Evolutionary conservation across 108 stramenopile species (phyloP).

Genomic region (Pseudonitzschia delicatissima): DNA sequence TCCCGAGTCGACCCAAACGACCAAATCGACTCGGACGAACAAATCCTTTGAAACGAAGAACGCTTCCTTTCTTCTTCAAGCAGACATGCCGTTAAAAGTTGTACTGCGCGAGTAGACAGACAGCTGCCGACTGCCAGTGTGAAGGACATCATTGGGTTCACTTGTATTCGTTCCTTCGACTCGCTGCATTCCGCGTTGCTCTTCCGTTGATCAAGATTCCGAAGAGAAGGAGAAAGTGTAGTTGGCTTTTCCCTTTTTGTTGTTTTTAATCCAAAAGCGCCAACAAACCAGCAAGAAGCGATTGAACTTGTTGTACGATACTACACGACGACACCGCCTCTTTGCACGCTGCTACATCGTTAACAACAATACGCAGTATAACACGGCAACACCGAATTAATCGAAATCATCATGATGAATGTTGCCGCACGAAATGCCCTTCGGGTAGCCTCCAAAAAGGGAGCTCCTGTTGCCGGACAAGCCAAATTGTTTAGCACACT

Average conservation of each 20-base stretch:
- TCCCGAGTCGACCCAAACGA: no score
- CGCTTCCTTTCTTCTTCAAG: background rate
- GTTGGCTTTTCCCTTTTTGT: background rate
- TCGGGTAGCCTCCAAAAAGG: slow-evolving; percentile 23
- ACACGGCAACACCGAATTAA: background rate
- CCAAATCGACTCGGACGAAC: background rate
- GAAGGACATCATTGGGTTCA: background rate
- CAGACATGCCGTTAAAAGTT: no score
- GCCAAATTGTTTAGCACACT: slow-evolving; percentile 29
- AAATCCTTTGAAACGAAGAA: background rate
- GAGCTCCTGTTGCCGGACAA: background rate
- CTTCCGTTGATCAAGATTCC: background rate
- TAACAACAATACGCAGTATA: background rate
- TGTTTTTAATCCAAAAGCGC: background rate
- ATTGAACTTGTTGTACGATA: no score
- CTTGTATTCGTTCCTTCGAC: background rate
- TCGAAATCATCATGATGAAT: slow-evolving; percentile 26
- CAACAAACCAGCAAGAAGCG: background rate
- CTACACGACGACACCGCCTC: no score
- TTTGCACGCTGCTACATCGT: no score
- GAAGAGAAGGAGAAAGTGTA: background rate
- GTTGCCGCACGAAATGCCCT: slow-evolving; percentile 23
- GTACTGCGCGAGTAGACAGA: no score
- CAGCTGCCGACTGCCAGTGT: no score
- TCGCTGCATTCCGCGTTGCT: no score